phyloP scores from a whole-genome alignment of 2,329 filamentous ascomycete species.

The Cryphonectria naterciae region DNA sequence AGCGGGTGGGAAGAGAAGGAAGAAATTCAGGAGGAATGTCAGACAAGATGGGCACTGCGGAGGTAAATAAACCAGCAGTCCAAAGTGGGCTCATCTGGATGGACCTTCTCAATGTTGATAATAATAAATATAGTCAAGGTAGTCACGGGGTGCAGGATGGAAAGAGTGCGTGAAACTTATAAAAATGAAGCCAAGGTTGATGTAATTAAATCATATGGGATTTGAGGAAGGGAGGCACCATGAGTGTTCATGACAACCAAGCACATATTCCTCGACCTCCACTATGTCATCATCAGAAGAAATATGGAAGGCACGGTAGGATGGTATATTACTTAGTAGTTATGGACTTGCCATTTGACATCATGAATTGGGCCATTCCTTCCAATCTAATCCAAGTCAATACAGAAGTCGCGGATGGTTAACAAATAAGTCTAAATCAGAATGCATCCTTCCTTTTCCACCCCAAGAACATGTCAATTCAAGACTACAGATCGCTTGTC shows the following conservation, averaged over 20 bases:
- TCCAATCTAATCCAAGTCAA: neutral
- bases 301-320: neutral
- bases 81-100: neutral
- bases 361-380: neutral
- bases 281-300: neutral
- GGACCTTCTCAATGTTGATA: neutral
- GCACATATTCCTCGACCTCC: neutral
- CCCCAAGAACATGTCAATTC: too few species aligned
- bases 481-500: too few species aligned
- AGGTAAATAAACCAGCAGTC: neutral
- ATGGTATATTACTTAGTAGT: neutral
- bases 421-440: too few species aligned
- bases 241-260: neutral
- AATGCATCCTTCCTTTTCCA: too few species aligned
- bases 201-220: neutral
- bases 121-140: neutral
- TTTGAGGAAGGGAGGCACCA: neutral
- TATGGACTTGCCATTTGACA: neutral
- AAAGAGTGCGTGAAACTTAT: neutral
- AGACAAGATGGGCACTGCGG: neutral
- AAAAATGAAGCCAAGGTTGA: neutral
- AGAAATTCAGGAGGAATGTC: neutral
- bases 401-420: too few species aligned
- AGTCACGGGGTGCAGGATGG: neutral
- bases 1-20: neutral